These are phyloP conservation scores for Mycena filopes DNA, from an alignment of 768 basidiomycete genomes.

Conservation along the genomic window DNA sequence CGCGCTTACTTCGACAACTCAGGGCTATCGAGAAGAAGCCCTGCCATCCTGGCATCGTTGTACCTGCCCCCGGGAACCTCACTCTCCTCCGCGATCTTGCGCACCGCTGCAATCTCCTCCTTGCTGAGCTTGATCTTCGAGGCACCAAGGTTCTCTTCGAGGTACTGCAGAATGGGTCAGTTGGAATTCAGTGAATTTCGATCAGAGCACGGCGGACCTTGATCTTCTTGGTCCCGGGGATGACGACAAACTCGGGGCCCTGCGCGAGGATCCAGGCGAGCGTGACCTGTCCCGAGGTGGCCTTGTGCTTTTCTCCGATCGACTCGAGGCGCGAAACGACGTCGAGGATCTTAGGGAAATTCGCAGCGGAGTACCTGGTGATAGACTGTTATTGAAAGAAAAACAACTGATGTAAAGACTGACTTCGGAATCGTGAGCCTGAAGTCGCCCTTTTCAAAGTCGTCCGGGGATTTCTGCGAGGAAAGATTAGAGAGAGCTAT, in stretches of 20 bases:
- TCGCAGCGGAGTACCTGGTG: conserved; percentile 48
- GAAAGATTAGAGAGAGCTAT: background rate
- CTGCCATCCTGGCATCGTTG: conserved; percentile 12
- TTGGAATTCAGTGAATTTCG: conserved; percentile 22
- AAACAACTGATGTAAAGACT: background rate
- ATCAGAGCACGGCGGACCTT: conserved; percentile 39
- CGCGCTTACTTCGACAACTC: conserved; percentile 25
- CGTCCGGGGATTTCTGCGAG: conserved; percentile 48
- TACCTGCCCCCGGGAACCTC: conserved; percentile 36
- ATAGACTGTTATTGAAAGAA: background rate
- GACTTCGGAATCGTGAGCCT: conserved; percentile 48
- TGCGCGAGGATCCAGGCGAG: conserved; percentile 61
- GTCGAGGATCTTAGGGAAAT: conserved; percentile 54
- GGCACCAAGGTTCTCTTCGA: conserved; percentile 46
- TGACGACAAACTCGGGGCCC: conserved; percentile 53
- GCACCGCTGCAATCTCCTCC: conserved; percentile 42
- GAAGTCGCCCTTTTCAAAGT: conserved; percentile 53
- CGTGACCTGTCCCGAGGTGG: conserved; percentile 54
- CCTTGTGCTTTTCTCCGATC: conserved; percentile 47
- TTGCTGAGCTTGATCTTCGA: conserved; percentile 37
- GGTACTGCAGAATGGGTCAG: conserved; percentile 35
- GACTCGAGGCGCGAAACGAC: conserved; percentile 48
- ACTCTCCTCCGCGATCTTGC: conserved; percentile 41
- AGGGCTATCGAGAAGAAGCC: conserved; percentile 21
- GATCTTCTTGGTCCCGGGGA: conserved; percentile 55